Conservation (phyloP, 257 asterid species). For the Nicotiana obtusifolia region DNA sequence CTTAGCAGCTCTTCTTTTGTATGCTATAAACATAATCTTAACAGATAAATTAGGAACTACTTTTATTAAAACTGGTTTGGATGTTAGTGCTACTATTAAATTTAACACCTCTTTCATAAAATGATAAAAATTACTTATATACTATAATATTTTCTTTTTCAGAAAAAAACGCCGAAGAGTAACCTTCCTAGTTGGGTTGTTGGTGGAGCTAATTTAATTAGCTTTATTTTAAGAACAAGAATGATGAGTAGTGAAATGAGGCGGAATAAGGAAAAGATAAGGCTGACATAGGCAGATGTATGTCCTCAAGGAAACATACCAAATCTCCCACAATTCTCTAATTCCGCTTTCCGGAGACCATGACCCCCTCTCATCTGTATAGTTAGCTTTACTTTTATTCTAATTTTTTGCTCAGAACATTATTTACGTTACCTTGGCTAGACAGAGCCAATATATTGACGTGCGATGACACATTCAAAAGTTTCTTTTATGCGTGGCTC, state of each 20-base stretch:
- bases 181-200: neutral
- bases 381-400: constrained; percentile 8
- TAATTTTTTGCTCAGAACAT: neutral
- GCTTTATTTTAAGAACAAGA: neutral
- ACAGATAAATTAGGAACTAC: too few relatives aligned
- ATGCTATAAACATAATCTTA: too few relatives aligned
- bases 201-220: too few relatives aligned
- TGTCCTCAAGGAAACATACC: constrained; percentile 37
- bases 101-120: too few relatives aligned
- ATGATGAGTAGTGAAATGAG: neutral
- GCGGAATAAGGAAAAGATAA: neutral
- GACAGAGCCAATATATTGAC: neutral
- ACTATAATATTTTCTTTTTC: too few relatives aligned
- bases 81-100: too few relatives aligned
- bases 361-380: constrained; percentile 17
- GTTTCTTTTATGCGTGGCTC: constrained; percentile 8
- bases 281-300: constrained; percentile 23
- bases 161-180: neutral
- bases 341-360: constrained; percentile 18
- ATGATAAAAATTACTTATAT: too few relatives aligned
- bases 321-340: constrained; percentile 10
- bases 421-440: neutral
- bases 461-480: neutral
- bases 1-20: too few relatives aligned
- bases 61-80: too few relatives aligned